Evolutionary conservation across 2,329 filamentous ascomycete genomes (phyloP).

Genomic region (Botrytis porri): DNA sequence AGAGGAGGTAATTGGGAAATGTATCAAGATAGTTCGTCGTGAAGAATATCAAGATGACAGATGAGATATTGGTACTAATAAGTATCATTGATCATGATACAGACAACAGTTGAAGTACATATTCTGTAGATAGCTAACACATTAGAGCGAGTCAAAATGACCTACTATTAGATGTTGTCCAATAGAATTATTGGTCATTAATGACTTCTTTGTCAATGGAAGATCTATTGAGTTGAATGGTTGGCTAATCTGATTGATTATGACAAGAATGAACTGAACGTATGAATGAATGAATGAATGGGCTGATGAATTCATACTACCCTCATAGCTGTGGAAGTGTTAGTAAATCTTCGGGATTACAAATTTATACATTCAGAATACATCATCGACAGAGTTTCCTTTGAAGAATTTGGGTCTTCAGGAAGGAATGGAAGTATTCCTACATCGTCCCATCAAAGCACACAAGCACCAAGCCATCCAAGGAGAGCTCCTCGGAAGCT

Average conservation of each 20-base stretch:
- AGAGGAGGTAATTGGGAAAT: neutral
- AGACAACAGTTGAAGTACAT: neutral
- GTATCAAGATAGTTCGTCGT: neutral
- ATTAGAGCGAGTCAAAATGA: neutral
- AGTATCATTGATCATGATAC: neutral
- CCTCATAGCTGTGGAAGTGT: neutral
- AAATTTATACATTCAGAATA: neutral
- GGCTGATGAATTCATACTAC: neutral
- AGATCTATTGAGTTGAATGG: neutral
- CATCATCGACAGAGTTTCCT: neutral
- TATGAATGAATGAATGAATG: neutral
- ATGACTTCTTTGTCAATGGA: neutral
- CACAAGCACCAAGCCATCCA: neutral
- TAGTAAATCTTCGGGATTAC: neutral
- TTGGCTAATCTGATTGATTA: neutral
- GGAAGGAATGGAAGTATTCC: constrained; percentile 1
- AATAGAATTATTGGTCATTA: neutral
- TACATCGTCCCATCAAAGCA: neutral
- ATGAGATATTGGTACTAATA: neutral
- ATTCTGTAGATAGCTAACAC: neutral
- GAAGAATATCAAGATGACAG: neutral
- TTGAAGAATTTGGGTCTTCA: neutral
- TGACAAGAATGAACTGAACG: neutral
- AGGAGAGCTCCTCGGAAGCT: neutral
- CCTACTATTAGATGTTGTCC: neutral